Evolutionary conservation across 2,329 filamentous ascomycete species (phyloP).

Genomic region (Neobulgaria alba): DNA sequence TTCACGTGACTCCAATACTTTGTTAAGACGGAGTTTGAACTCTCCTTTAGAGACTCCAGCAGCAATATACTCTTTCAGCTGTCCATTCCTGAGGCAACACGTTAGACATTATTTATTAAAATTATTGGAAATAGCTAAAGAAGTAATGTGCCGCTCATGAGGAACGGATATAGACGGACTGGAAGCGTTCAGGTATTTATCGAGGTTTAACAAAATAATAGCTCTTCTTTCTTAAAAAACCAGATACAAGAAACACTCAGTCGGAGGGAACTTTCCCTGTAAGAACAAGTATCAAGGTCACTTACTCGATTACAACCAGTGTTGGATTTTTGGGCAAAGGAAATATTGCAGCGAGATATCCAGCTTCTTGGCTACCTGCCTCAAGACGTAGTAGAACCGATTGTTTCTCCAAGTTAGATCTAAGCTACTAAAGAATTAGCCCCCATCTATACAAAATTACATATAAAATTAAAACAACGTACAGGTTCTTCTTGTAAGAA

Average conservation of each 20-base stretch:
- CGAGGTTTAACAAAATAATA: no score
- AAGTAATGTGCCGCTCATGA: no score
- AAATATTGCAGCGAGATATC: constrained; percentile 74
- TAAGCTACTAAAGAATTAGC: constrained; percentile 19
- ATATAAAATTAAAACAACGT: constrained; percentile 16
- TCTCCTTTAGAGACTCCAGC: constrained; percentile 56
- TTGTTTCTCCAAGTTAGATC: constrained; percentile 46
- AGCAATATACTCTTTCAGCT: constrained; percentile 68
- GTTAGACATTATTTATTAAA: no score
- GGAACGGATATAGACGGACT: no score
- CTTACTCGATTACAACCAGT: constrained; percentile 67
- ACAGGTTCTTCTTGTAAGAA: constrained; percentile 53
- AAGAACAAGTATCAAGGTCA: no score
- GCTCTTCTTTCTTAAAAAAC: no score
- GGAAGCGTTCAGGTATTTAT: no score
- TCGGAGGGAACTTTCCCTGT: no score
- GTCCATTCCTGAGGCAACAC: constrained; percentile 51
- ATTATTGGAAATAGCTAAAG: no score
- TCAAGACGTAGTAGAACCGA: constrained; percentile 63
- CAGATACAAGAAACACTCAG: no score
- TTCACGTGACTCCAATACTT: constrained; percentile 26
- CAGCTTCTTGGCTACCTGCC: constrained; percentile 70
- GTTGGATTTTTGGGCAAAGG: constrained; percentile 72
- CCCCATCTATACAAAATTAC: neutral
- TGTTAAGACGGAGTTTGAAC: constrained; percentile 49